These are phyloP conservation scores for Megacollybia platyphylla DNA, from an alignment of 1,284 basidiomycete species.

Conservation along the genomic window DNA sequence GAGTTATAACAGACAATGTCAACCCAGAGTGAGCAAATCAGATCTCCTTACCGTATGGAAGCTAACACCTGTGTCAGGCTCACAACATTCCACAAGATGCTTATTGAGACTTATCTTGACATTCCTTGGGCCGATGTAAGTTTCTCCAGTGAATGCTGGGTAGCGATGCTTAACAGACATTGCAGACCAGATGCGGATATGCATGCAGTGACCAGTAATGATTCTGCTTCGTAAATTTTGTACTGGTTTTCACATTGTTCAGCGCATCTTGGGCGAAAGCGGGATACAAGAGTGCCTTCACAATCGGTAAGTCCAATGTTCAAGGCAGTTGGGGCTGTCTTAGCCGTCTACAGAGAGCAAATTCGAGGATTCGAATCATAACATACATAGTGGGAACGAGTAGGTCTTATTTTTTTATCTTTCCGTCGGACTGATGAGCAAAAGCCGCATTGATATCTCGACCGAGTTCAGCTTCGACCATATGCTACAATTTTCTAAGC, in stretches of 20 bases:
- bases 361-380: constrained; percentile 65
- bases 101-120: constrained; percentile 68
- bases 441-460: constrained; percentile 71
- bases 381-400: constrained; percentile 79
- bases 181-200: constrained; percentile 77
- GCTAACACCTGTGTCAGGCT: constrained; percentile 27
- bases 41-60: constrained; percentile 6
- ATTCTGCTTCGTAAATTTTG: constrained; percentile 11
- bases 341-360: constrained; percentile 38
- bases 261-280: constrained; percentile 81
- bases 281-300: constrained; percentile 76
- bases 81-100: constrained; percentile 68
- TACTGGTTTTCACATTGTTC: constrained; percentile 14
- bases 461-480: constrained; percentile 79
- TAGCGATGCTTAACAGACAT: background rate
- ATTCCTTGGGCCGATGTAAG: constrained; percentile 59
- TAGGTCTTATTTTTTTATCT: constrained; percentile 22
- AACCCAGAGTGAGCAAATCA: constrained; percentile 37
- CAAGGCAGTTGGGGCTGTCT: background rate
- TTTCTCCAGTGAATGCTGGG: constrained; percentile 3
- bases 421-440: constrained; percentile 9
- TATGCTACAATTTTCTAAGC: constrained; percentile 83
- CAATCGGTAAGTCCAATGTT: constrained; percentile 47
- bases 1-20: constrained; percentile 84
- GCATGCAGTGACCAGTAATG: constrained; percentile 84